A percentile compares a stretch with the other conserved stretches of the same genome.
phyloP scores from a whole-genome alignment of 805 yeast species.

The Peterozyma xylosa region DNA sequence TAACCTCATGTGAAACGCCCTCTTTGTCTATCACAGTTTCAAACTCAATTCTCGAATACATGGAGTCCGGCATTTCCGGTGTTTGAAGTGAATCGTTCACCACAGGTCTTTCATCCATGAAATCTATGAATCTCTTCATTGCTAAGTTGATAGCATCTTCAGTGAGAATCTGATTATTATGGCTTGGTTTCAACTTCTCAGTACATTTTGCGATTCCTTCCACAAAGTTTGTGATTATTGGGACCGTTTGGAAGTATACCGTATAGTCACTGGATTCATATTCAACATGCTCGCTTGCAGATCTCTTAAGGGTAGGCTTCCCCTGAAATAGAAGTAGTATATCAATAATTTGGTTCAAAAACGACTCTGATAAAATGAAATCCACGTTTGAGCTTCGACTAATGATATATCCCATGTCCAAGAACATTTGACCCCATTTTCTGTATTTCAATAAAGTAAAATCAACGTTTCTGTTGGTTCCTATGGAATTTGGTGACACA shows the following conservation, averaged over 20 bases:
- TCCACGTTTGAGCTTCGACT: constrained; percentile 47
- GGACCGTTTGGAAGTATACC: constrained; percentile 58
- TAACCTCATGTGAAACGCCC: constrained; percentile 15
- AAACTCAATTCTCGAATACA: not conserved
- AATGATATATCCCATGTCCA: constrained; percentile 72
- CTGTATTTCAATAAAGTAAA: constrained; percentile 54
- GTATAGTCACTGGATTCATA: constrained; percentile 84
- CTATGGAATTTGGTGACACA: constrained; percentile 33
- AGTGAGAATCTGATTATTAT: constrained; percentile 9
- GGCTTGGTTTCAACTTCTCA: constrained; percentile 12
- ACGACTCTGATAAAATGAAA: constrained; percentile 33
- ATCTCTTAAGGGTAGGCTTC: constrained; percentile 66
- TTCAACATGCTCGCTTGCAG: constrained; percentile 76
- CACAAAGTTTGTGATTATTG: constrained; percentile 57
- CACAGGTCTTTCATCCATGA: constrained; percentile 15
- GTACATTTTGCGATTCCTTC: constrained; percentile 45
- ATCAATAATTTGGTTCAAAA: constrained; percentile 56
- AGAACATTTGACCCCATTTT: constrained; percentile 70
- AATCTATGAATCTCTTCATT: constrained; percentile 19
- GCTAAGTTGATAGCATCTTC: constrained; percentile 25
- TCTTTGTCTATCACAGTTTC: constrained; percentile 7
- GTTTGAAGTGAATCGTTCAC: not conserved
- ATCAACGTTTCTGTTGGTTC: constrained; percentile 26
- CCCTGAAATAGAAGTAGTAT: constrained; percentile 70
- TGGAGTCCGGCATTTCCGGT: not conserved